Evolutionary conservation across 768 basidiomycete species (phyloP).

Genomic region (Auricularia heimuer): DNA sequence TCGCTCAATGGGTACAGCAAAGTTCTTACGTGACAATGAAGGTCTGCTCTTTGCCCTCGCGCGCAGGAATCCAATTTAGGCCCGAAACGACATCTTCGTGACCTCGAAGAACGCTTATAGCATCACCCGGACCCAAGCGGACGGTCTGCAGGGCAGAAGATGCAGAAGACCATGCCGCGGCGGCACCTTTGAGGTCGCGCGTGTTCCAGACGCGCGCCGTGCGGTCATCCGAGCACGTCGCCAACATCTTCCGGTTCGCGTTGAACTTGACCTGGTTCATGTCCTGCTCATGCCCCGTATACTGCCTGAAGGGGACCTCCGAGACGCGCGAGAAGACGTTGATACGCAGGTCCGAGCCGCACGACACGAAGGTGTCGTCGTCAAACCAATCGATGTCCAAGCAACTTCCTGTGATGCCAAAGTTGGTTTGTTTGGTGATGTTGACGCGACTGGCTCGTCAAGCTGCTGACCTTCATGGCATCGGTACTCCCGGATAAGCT

Average conservation of each 20-base stretch:
- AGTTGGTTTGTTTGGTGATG: neutral
- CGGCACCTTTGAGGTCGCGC: neutral
- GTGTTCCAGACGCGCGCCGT: slow-evolving; percentile 72
- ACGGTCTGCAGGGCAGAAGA: slow-evolving; percentile 4
- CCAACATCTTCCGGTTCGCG: slow-evolving; percentile 50
- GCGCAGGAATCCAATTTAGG: slow-evolving; percentile 59
- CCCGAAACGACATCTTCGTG: slow-evolving; percentile 57
- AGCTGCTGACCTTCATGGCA: slow-evolving; percentile 48
- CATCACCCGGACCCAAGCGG: slow-evolving; percentile 1
- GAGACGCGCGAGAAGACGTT: slow-evolving; percentile 49
- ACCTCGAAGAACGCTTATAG: slow-evolving; percentile 33
- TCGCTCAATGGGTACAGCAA: neutral
- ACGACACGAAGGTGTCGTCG: slow-evolving; percentile 59
- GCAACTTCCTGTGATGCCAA: slow-evolving; percentile 48
- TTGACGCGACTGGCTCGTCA: neutral
- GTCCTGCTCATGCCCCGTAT: slow-evolving; percentile 61
- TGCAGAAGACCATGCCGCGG: slow-evolving; percentile 19
- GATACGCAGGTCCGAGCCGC: slow-evolving; percentile 60
- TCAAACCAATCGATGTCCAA: slow-evolving; percentile 75
- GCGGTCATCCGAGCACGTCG: slow-evolving; percentile 74
- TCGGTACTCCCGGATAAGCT: slow-evolving; percentile 26
- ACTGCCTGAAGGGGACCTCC: slow-evolving; percentile 4
- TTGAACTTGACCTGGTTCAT: slow-evolving; percentile 72
- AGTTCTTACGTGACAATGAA: slow-evolving; percentile 58
- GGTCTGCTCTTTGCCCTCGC: slow-evolving; percentile 26